Percentiles rank a stretch among this genome's conserved stretches.
Evolutionary conservation across 2,329 filamentous ascomycete species (phyloP).

Genomic region (Stachybotrys echinatus): DNA sequence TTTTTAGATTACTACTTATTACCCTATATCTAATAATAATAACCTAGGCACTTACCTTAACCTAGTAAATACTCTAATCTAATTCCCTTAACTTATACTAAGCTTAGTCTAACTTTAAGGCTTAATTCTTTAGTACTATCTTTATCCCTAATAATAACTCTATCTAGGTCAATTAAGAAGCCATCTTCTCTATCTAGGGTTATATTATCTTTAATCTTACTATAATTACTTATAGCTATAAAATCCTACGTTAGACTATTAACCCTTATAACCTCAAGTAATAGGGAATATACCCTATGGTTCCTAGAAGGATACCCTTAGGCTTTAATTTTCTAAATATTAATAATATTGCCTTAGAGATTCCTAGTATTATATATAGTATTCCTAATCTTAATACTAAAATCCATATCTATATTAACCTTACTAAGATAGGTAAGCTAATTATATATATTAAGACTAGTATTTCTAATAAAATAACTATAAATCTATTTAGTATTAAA

Average conservation of each 20-base stretch:
- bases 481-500: conserved; percentile 81
- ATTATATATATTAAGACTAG: conserved; percentile 84
- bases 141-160: conserved; percentile 72
- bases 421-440: conserved; percentile 52
- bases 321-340: conserved; percentile 61
- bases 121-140: conserved; percentile 80
- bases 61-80: conserved; percentile 67
- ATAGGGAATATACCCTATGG: conserved; percentile 85
- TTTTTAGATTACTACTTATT: conserved; percentile 37
- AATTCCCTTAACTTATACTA: conserved; percentile 83
- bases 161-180: conserved; percentile 69
- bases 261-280: conserved; percentile 63
- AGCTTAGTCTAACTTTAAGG: conserved; percentile 77
- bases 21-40: conserved; percentile 38
- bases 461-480: conserved; percentile 87
- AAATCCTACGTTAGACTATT: conserved; percentile 60
- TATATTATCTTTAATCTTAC: conserved; percentile 73
- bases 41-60: conserved; percentile 44
- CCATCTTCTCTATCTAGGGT: conserved; percentile 76
- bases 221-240: conserved; percentile 78
- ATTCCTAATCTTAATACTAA: conserved; percentile 88
- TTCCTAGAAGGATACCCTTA: conserved; percentile 73
- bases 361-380: conserved; percentile 81
- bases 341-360: conserved; percentile 50
- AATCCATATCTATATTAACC: conserved; percentile 76